A percentile compares a stretch with the other conserved stretches of the same genome.
phyloP scores from a whole-genome alignment of 2,329 filamentous ascomycete species.

The Massarina eburnea region DNA sequence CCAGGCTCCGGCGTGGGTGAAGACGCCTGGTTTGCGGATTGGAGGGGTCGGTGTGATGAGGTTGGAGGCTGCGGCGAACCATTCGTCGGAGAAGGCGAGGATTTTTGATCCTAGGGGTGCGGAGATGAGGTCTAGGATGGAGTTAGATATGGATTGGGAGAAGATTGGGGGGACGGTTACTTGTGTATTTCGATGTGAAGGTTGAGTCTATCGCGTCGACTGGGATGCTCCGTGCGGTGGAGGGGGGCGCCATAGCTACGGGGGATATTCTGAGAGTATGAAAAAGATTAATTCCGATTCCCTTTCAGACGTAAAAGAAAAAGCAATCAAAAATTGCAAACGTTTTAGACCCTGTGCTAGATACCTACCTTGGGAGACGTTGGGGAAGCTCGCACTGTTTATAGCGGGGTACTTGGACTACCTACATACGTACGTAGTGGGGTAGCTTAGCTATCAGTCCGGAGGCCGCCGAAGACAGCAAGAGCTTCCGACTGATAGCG shows the following conservation, averaged over 20 bases:
- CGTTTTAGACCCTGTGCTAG: slow-evolving; percentile 1
- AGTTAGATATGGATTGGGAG: not conserved
- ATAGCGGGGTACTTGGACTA: slow-evolving; percentile 16
- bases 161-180: slow-evolving; percentile 21
- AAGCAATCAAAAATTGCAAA: not conserved
- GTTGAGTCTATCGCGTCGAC: slow-evolving; percentile 55
- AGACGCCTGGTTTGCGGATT: slow-evolving; percentile 59
- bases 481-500: slow-evolving; percentile 13
- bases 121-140: slow-evolving; percentile 53
- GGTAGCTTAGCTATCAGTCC: slow-evolving; percentile 2
- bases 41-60: slow-evolving; percentile 60
- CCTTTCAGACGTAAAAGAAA: not conserved
- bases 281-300: not conserved
- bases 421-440: no score
- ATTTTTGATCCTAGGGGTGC: slow-evolving; percentile 54
- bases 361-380: no score
- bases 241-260: slow-evolving; percentile 32
- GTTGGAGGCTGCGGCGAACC: slow-evolving; percentile 62
- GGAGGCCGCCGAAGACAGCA: slow-evolving; percentile 14
- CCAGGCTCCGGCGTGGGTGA: slow-evolving; percentile 63
- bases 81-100: slow-evolving; percentile 62
- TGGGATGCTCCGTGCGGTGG: slow-evolving; percentile 42
- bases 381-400: not conserved
- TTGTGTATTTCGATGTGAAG: slow-evolving; percentile 58
- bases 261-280: not conserved